Conservation (phyloP, 139 green algal species). For the Nannochloris sp. region DNA sequence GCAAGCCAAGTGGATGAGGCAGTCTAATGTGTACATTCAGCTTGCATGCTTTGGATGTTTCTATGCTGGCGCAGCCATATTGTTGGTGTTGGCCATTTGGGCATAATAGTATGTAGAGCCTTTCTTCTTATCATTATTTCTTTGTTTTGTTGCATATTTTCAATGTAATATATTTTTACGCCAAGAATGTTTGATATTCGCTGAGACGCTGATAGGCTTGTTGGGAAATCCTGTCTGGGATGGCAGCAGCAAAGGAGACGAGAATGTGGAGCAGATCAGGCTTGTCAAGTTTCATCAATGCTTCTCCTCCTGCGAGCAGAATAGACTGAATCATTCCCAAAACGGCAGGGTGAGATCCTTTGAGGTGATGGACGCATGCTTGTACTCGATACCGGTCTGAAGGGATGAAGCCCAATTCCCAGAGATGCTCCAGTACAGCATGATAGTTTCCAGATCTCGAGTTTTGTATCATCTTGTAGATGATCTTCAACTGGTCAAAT, state of each 20-base stretch:
- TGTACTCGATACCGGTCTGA: slow-evolving; percentile 28
- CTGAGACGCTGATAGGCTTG: slow-evolving; percentile 30
- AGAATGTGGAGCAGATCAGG: slow-evolving; percentile 19
- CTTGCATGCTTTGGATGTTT: slow-evolving; percentile 10
- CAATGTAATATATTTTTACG: slow-evolving; percentile 4
- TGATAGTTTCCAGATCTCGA: slow-evolving; percentile 13
- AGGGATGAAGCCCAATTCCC: slow-evolving; percentile 33
- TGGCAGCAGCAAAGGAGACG: slow-evolving; percentile 21
- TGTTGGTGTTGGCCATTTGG: slow-evolving; percentile 19
- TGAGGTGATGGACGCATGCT: not conserved
- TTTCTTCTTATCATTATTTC: too few species aligned
- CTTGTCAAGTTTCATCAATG: slow-evolving; percentile 21
- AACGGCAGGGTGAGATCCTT: slow-evolving; percentile 24
- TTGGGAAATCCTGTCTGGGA: slow-evolving; percentile 31
- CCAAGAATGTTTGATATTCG: slow-evolving; percentile 21
- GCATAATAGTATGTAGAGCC: not conserved
- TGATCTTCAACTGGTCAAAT: slow-evolving; percentile 22
- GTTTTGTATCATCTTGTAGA: not conserved
- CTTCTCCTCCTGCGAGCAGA: slow-evolving; percentile 22
- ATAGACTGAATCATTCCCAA: slow-evolving; percentile 22
- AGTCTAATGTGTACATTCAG: slow-evolving; percentile 1
- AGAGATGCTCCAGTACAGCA: slow-evolving; percentile 18
- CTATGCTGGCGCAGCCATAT: slow-evolving; percentile 15
- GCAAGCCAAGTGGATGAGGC: slow-evolving; percentile 2
- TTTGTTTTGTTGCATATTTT: not conserved